phyloP scores from a whole-genome alignment of 768 basidiomycete genomes.

The Rubroboletus pulcherrimus region DNA sequence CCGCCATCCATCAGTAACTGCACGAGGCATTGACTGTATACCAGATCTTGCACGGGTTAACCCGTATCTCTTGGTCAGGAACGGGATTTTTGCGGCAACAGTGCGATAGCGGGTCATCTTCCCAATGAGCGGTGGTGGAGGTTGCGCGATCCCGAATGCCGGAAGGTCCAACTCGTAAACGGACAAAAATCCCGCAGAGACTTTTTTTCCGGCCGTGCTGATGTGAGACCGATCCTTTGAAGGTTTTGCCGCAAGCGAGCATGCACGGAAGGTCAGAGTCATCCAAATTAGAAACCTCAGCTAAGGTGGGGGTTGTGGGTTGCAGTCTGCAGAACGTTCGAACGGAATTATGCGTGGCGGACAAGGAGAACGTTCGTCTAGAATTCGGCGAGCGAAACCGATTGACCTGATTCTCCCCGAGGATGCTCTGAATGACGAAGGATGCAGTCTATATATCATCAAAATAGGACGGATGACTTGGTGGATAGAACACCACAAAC shows the following conservation, averaged over 20 bases:
- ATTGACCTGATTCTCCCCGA: not conserved
- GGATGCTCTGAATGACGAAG: slow-evolving; percentile 4
- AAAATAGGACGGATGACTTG: not conserved
- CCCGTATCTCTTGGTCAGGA: not conserved
- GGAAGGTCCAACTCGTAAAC: not conserved
- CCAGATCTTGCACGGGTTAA: slow-evolving; percentile 3
- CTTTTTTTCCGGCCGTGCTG: not conserved
- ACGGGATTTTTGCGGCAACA: slow-evolving; percentile 7
- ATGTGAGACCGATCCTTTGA: slow-evolving; percentile 1
- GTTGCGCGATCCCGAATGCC: not conserved
- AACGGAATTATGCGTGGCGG: slow-evolving; percentile 1
- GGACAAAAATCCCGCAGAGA: not conserved
- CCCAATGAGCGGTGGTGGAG: not conserved
- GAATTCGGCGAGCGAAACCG: not conserved
- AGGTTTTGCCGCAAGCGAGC: slow-evolving; percentile 1
- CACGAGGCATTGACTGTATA: slow-evolving; percentile 23
- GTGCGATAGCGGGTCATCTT: not conserved
- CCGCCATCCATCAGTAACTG: slow-evolving; percentile 18
- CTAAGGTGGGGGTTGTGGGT: not conserved
- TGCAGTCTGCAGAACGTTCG: slow-evolving; percentile 5
- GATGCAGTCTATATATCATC: not conserved
- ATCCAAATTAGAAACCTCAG: slow-evolving; percentile 4
- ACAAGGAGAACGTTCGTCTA: not conserved
- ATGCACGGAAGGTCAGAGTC: not conserved
- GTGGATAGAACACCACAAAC: not conserved